phyloP scores from a whole-genome alignment of 2,329 filamentous ascomycete genomes.

The Diaporthe citrichinensis region DNA sequence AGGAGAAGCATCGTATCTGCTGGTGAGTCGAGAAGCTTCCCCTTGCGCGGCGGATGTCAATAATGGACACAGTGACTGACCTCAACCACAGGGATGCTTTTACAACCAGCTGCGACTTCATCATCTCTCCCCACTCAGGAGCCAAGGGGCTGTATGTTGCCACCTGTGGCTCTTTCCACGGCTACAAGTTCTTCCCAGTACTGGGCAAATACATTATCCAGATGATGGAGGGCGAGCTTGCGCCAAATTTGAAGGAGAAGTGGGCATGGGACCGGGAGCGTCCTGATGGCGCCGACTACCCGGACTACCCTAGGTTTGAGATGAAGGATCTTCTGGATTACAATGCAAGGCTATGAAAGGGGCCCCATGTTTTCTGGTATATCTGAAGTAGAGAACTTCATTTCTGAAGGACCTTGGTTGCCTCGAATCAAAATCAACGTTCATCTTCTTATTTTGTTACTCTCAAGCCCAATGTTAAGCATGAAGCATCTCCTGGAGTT shows the following conservation, averaged over 20 bases:
- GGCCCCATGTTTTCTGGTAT: background rate
- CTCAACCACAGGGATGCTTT: slow-evolving; percentile 72
- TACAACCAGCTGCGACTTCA: slow-evolving; percentile 72
- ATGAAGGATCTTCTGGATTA: slow-evolving; percentile 64
- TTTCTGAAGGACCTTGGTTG: background rate
- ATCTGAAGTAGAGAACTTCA: background rate
- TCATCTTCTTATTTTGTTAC: no score
- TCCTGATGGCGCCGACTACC: slow-evolving; percentile 65
- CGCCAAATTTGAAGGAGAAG: slow-evolving; percentile 58
- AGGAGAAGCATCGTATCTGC: slow-evolving; percentile 75
- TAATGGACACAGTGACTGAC: slow-evolving; percentile 6
- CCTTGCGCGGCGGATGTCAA: background rate
- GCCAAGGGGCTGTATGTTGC: slow-evolving; percentile 71
- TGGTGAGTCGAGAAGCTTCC: slow-evolving; percentile 63
- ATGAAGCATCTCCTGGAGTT: background rate
- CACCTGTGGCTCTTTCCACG: slow-evolving; percentile 76
- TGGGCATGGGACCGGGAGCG: slow-evolving; percentile 74
- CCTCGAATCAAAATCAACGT: background rate
- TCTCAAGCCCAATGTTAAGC: background rate
- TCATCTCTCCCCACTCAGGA: slow-evolving; percentile 70
- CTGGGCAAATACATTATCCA: slow-evolving; percentile 74
- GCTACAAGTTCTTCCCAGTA: slow-evolving; percentile 77
- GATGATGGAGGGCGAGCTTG: slow-evolving; percentile 64
- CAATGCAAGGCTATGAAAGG: slow-evolving; percentile 25
- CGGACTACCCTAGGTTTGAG: slow-evolving; percentile 70